Evolutionary conservation across 2,329 filamentous ascomycete species (phyloP).

Genomic region (Polytolypa hystricis): DNA sequence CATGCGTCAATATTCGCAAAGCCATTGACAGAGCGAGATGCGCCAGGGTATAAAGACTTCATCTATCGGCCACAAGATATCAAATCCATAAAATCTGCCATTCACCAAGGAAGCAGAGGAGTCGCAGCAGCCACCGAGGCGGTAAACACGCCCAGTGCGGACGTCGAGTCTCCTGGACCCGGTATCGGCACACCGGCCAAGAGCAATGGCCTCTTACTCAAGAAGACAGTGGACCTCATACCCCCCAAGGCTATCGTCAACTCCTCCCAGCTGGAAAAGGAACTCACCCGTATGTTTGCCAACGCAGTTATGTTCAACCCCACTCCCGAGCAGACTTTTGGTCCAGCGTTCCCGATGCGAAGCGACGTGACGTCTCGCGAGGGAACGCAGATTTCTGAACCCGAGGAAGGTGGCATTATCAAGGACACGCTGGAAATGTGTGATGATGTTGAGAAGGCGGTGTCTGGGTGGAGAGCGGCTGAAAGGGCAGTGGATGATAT

Average conservation of each 20-base stretch:
- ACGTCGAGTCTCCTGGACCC: slow-evolving; percentile 40
- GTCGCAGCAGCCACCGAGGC: slow-evolving; percentile 40
- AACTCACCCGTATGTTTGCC: slow-evolving; percentile 91
- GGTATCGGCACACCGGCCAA: slow-evolving; percentile 25
- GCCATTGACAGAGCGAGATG: slow-evolving; percentile 61
- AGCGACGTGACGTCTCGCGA: slow-evolving; percentile 27
- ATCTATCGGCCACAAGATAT: slow-evolving; percentile 67
- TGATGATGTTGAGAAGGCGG: slow-evolving; percentile 67
- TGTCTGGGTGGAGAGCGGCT: slow-evolving; percentile 64
- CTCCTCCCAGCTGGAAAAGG: slow-evolving; percentile 80
- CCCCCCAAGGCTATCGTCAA: slow-evolving; percentile 89
- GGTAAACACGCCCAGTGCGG: slow-evolving; percentile 54
- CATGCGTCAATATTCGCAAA: slow-evolving; percentile 71
- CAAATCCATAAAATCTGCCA: slow-evolving; percentile 64
- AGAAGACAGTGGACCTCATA: slow-evolving; percentile 62
- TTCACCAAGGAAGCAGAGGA: slow-evolving; percentile 39
- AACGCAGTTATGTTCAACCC: slow-evolving; percentile 99
- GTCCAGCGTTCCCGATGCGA: slow-evolving; percentile 46
- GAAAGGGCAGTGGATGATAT: slow-evolving; percentile 39
- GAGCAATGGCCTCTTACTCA: slow-evolving; percentile 31
- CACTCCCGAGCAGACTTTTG: slow-evolving; percentile 61
- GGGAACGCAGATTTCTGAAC: slow-evolving; percentile 46
- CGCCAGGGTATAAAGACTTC: slow-evolving; percentile 63
- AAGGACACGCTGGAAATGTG: slow-evolving; percentile 85
- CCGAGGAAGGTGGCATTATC: slow-evolving; percentile 73